These are phyloP conservation scores for Neopestalotiopsis clavispora DNA, from an alignment of 2,329 filamentous ascomycete genomes.

Conservation along the genomic window DNA sequence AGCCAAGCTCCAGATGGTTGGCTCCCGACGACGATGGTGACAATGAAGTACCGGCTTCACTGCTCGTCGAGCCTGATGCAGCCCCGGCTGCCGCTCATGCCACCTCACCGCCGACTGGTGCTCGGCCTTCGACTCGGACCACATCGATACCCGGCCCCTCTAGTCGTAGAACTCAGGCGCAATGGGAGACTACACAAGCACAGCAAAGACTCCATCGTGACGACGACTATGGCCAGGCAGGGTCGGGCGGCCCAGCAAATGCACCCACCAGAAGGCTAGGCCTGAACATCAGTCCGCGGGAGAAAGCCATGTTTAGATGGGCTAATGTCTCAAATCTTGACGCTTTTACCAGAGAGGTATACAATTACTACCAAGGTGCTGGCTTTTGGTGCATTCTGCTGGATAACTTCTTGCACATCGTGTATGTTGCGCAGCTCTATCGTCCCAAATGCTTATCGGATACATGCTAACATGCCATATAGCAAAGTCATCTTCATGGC, in stretches of 20 bases:
- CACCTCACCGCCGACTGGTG: conserved; percentile 29
- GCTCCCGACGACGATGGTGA: conserved; percentile 42
- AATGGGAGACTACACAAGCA: conserved; percentile 59
- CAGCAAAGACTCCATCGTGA: conserved; percentile 57
- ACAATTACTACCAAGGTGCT: conserved; percentile 82
- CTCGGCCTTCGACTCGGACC: conserved; percentile 29
- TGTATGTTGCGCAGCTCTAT: conserved; percentile 56
- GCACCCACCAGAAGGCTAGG: conserved; percentile 29
- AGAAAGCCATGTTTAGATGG: conserved; percentile 91
- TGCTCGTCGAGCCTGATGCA: conserved; percentile 59
- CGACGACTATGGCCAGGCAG: conserved; percentile 30
- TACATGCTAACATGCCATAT: background rate
- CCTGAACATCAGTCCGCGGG: conserved; percentile 50
- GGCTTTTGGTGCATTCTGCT: conserved; percentile 86
- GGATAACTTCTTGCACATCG: conserved; percentile 70
- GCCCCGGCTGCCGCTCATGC: conserved; percentile 26
- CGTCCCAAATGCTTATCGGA: background rate
- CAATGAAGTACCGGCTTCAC: conserved; percentile 68
- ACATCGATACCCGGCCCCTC: conserved; percentile 44
- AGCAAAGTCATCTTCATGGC: conserved; percentile 85
- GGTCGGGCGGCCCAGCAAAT: conserved; percentile 21
- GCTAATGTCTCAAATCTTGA: conserved; percentile 90
- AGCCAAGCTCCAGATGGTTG: conserved; percentile 33
- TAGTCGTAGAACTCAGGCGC: conserved; percentile 49
- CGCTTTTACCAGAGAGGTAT: conserved; percentile 83